phyloP scores from a whole-genome alignment of 495 filamentous ascomycete genomes.

The Xanthoparmelia taractica region DNA sequence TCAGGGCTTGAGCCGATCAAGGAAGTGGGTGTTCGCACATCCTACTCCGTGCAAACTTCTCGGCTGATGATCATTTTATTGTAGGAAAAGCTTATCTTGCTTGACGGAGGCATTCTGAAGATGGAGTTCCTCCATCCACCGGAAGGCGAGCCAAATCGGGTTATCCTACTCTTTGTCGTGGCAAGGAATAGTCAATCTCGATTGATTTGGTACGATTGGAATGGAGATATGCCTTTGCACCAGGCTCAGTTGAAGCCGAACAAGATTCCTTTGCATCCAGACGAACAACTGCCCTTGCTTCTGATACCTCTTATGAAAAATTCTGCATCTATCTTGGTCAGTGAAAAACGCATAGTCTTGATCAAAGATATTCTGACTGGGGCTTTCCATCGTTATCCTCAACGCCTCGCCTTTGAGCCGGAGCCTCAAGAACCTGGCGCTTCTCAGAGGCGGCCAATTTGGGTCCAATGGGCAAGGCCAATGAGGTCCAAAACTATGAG shows the following conservation, averaged over 20 bases:
- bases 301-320: conserved; percentile 60
- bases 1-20: conserved; percentile 23
- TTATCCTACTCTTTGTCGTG: conserved; percentile 69
- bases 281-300: conserved; percentile 56
- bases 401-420: conserved; percentile 30
- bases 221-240: conserved; percentile 35
- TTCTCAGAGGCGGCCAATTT: conserved; percentile 31
- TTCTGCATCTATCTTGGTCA: conserved; percentile 58
- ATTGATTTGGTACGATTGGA: conserved; percentile 72
- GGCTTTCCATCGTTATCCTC: conserved; percentile 30
- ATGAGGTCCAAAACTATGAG: conserved; percentile 38
- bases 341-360: conserved; percentile 48
- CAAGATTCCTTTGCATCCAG: conserved; percentile 46
- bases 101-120: conserved; percentile 70
- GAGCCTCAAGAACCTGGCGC: conserved; percentile 26
- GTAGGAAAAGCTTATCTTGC: conserved; percentile 48
- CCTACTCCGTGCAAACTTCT: not conserved
- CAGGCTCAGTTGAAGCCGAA: conserved; percentile 36
- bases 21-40: conserved; percentile 20
- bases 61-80: not conserved
- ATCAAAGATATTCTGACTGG: conserved; percentile 52
- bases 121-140: conserved; percentile 81
- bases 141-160: conserved; percentile 48
- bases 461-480: conserved; percentile 65
- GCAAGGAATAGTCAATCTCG: conserved; percentile 51